Evolutionary conservation across 768 basidiomycete genomes (phyloP).

Genomic region (Dentipellis fragilis): DNA sequence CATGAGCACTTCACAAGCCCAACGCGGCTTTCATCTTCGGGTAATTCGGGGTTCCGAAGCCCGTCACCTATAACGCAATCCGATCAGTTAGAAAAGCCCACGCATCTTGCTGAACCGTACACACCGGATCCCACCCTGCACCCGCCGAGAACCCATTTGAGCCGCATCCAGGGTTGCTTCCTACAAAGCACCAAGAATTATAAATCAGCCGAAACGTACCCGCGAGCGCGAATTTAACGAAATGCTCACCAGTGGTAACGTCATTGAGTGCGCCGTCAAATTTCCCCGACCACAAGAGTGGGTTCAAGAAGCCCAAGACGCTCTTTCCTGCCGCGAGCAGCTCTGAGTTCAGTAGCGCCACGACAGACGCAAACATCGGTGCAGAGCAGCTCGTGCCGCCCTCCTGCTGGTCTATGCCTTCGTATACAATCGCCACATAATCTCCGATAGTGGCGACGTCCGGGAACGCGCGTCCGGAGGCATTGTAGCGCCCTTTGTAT

Average conservation of each 20-base stretch:
- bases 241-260: slow-evolving; percentile 15
- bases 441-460: slow-evolving; percentile 6
- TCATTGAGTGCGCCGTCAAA: slow-evolving; percentile 22
- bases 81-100: no score
- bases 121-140: no score
- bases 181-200: no score
- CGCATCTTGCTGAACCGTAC: no score
- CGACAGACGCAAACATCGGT: slow-evolving; percentile 54
- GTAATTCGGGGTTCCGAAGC: no score
- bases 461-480: slow-evolving; percentile 15
- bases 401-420: neutral
- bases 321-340: slow-evolving; percentile 19
- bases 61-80: no score
- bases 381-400: slow-evolving; percentile 56
- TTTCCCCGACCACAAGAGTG: slow-evolving; percentile 22
- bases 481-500: slow-evolving; percentile 12
- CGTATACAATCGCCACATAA: neutral
- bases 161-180: no score
- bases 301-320: slow-evolving; percentile 29
- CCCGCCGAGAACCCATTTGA: no score
- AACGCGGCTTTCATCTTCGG: no score
- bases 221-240: no score
- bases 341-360: slow-evolving; percentile 42
- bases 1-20: no score
- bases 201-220: no score